Evolutionary conservation across 345 rosid genomes (phyloP), one percentile per base, ranked within the genome.

Genomic region (Salix suchowensis): DNA sequence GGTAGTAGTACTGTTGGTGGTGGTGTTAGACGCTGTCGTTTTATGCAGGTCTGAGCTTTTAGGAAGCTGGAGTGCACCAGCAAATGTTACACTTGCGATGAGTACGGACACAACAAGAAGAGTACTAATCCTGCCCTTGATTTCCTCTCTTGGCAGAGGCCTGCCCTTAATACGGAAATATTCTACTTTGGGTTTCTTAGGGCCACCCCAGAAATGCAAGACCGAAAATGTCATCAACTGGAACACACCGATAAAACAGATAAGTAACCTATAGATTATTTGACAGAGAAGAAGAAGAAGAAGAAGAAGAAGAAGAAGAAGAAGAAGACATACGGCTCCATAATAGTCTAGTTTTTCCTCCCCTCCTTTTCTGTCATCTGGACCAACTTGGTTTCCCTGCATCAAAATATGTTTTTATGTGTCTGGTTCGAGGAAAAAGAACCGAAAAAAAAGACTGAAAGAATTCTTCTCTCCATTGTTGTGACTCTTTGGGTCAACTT

Each of bases 91-190:
- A 18, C 74, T 64, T 7, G 81, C 81, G 32, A 77, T 54, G 0
- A 80, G 72, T 19, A 75, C 77, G 65, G 82, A 77, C 14, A 76
- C 78, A 37, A 76, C 50, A 6, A 83, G 77, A 24, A 83, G 78
- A 39, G 69, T 72, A 37, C 76, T 69, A 1, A 79, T 54, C 67
- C 80, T 76, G 48, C 48, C 64, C 30, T 73, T 79, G 3, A 48
- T 28, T 39, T 67, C 70, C 7, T 67, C 28, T 36, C 1, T 8
- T 14, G 24, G 5, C 1, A 18, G 24, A 7, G 48, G 46, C 12
- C 18, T 39, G 24, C 70, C 0, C 6, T 36, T 3, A 13, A 13
- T 44, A 0, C 3, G 26, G 5, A n/a, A 7, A 34, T 30, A 30
- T 13, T 65, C 21, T 5, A 14, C 11, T 44, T 11, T 2, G 14